Evolutionary conservation across 345 rosid genomes (phyloP).

Genomic region (Carallia pectinifolia): DNA sequence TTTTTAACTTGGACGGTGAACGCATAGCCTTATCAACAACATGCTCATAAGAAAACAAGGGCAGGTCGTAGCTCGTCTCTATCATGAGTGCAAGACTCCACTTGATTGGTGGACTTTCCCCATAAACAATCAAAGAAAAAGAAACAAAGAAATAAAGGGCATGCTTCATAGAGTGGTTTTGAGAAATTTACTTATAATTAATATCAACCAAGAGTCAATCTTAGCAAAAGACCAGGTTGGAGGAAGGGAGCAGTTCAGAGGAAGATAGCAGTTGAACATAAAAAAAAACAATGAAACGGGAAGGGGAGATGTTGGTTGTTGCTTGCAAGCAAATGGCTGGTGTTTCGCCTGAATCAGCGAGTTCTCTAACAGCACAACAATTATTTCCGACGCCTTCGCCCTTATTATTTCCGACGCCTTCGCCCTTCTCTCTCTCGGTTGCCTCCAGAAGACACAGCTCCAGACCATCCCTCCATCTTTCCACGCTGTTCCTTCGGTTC

Average conservation of each 20-base stretch:
- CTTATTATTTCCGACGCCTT: conserved; percentile 55
- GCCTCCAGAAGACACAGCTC: conserved; percentile 42
- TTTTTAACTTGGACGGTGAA: not conserved
- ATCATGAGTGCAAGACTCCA: conserved; percentile 1
- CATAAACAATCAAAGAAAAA: too few species aligned
- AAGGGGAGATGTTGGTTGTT: conserved; percentile 30
- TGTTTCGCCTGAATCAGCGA: conserved; percentile 37
- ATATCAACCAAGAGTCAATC: too few species aligned
- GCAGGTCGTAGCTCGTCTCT: not conserved
- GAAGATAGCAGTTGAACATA: conserved; percentile 14
- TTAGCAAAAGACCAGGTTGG: not conserved
- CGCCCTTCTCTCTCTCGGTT: conserved; percentile 52
- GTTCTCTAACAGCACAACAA: conserved; percentile 27
- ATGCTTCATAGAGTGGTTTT: too few species aligned
- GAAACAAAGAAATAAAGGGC: not conserved
- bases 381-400: conserved; percentile 62
- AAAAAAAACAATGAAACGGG: conserved; percentile 21
- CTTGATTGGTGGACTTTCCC: not conserved
- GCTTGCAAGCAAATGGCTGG: conserved; percentile 37
- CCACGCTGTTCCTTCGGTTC: conserved; percentile 48
- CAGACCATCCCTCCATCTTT: conserved; percentile 34
- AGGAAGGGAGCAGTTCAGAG: conserved; percentile 19
- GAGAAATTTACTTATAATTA: too few species aligned
- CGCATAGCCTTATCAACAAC: conserved; percentile 3
- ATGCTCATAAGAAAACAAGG: not conserved